These are phyloP conservation scores for Aspergillus texensis DNA, from an alignment of 2,329 filamentous ascomycete species.

Conservation along the genomic window DNA sequence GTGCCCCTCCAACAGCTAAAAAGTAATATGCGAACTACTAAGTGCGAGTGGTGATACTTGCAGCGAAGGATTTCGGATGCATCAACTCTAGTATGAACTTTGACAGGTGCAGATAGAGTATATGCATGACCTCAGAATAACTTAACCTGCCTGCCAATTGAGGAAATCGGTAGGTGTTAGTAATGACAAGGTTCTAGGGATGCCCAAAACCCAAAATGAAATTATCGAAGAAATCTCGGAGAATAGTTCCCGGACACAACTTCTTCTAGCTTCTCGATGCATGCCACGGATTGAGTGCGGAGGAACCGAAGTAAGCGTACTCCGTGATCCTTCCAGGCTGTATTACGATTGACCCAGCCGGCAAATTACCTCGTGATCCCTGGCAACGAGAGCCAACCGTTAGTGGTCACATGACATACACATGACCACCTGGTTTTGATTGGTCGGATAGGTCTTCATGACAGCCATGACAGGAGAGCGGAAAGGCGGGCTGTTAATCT, in stretches of 20 bases:
- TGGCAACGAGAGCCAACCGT: neutral
- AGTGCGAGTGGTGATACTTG: neutral
- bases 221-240: constrained; percentile 2
- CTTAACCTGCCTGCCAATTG: neutral
- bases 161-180: neutral
- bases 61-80: neutral
- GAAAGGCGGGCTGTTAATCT: neutral
- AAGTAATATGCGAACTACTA: neutral
- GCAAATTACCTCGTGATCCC: too few species aligned
- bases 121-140: neutral
- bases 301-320: neutral
- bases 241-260: neutral
- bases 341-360: neutral
- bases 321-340: neutral
- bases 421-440: too few species aligned
- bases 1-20: neutral
- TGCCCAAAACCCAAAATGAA: neutral
- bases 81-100: neutral
- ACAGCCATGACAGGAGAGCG: too few species aligned
- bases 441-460: too few species aligned
- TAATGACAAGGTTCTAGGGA: neutral
- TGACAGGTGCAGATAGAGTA: neutral
- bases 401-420: neutral
- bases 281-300: neutral
- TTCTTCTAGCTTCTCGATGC: neutral